Conservation (phyloP, 2,329 filamentous ascomycete genomes). For the Trichophaea hybrida region DNA sequence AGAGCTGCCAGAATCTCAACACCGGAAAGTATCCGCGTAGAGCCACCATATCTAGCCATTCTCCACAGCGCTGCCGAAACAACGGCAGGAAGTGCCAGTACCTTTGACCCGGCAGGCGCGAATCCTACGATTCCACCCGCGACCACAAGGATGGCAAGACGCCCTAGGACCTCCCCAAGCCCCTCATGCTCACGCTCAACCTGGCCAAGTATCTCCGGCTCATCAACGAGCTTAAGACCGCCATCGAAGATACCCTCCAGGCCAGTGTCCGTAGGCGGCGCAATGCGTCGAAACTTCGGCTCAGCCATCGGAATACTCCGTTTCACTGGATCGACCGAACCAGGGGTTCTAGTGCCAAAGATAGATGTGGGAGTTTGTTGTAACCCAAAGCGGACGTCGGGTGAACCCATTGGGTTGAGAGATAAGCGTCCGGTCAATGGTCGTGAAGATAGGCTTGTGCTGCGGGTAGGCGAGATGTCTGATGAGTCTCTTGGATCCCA, state of each 20-base stretch:
- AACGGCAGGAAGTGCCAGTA: neutral
- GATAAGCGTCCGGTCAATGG: neutral
- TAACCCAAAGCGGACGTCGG: neutral
- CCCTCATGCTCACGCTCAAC: neutral
- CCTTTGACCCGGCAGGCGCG: neutral
- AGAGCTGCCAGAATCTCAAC: neutral
- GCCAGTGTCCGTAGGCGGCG: slow-evolving; percentile 7
- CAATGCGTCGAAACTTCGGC: slow-evolving; percentile 10
- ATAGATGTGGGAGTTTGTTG: neutral
- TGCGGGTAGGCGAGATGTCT: neutral
- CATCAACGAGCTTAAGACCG: slow-evolving; percentile 14
- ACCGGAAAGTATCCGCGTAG: neutral
- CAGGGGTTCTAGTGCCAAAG: slow-evolving; percentile 5
- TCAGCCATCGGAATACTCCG: slow-evolving; percentile 11
- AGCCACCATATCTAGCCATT: neutral
- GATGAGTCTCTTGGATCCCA: neutral
- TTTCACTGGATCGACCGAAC: slow-evolving; percentile 2
- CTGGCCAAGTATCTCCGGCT: slow-evolving; percentile 1
- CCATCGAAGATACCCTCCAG: slow-evolving; percentile 15
- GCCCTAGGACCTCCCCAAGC: neutral
- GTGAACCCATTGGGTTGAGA: neutral
- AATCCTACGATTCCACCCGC: neutral
- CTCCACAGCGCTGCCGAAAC: neutral
- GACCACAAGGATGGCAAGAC: neutral
- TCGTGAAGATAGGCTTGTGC: neutral